Percentiles rank a stretch among this genome's conserved stretches.
Evolutionary conservation across 257 asterid genomes (phyloP).

Genomic region (Gardenia jasminoides): DNA sequence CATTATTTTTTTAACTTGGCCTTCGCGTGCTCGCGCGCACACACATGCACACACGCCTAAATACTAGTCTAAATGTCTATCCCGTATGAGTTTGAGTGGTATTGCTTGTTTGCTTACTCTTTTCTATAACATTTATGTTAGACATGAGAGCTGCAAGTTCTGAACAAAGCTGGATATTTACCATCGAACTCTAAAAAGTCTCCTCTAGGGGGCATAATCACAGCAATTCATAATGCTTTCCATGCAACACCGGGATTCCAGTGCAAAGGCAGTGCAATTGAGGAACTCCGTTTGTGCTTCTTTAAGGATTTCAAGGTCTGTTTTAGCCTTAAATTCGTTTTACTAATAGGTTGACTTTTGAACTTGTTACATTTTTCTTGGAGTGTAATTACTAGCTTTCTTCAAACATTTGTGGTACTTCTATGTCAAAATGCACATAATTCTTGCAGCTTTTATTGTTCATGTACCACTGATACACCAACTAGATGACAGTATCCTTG

Average conservation of each 20-base stretch:
- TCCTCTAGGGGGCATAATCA: slow-evolving; percentile 72
- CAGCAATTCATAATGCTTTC: slow-evolving; percentile 86
- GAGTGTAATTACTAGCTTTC: background rate
- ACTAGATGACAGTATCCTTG: background rate
- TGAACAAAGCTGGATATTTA: slow-evolving; percentile 74
- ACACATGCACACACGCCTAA: no score
- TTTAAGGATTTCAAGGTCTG: slow-evolving; percentile 79
- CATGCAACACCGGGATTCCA: slow-evolving; percentile 66
- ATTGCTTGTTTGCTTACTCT: background rate
- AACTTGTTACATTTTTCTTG: background rate
- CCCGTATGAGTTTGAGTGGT: background rate
- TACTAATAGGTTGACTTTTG: background rate
- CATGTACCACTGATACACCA: background rate
- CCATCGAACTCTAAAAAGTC: slow-evolving; percentile 83
- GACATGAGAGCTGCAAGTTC: slow-evolving; percentile 52
- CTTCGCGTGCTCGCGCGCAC: no score
- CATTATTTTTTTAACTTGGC: no score
- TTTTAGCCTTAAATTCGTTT: slow-evolving; percentile 7
- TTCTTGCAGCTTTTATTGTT: no score
- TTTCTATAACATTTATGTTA: background rate
- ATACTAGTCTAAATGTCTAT: background rate
- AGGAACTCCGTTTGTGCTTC: slow-evolving; percentile 85
- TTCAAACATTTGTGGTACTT: no score
- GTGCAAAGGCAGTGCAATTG: slow-evolving; percentile 70
- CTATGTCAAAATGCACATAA: no score